Evolutionary conservation across 208 protist species (phyloP), one percentile per base, ranked within the genome.

Genomic region (Acanthamoeba divionensis): DNA sequence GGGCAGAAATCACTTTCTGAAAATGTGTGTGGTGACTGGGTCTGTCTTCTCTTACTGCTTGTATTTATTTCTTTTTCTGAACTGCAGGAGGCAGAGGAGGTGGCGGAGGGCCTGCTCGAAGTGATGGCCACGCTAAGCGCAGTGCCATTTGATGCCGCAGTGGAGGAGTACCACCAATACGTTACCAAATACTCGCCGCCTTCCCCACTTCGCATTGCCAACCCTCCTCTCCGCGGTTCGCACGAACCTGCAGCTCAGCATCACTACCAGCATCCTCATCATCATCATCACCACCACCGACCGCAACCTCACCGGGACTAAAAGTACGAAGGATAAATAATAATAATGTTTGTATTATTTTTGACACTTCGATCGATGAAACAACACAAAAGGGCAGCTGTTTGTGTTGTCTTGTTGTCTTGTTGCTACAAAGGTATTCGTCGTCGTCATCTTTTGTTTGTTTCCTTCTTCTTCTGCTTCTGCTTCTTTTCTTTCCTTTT

Each of bases 181-280:
- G 73, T 54, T n/a, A 47, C 57, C 52, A 62, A 83, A 38, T 83
- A 83, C 29, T 83, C 73, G 2, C 73, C 73, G 8, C 73, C 73
- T 29, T 33, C 48, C 8, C 73, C 73, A 36, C 48, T 83, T 47
- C n/a, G 10, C 31, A 3, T 83, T 36, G 73, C 73, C 26, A 83
- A 83, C n/a, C n/a, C n/a, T n/a, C n/a, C n/a, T n/a, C n/a, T n/a
- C n/a, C n/a, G n/a, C n/a, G n/a, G n/a, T n/a, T n/a, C n/a, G n/a
- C n/a, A n/a, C n/a, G n/a, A n/a, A n/a, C n/a, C n/a, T n/a, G n/a
- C n/a, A n/a, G n/a, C n/a, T n/a, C n/a, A n/a, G n/a, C n/a, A n/a
- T n/a, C n/a, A n/a, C n/a, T n/a, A n/a, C n/a, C n/a, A n/a, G n/a
- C n/a, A n/a, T n/a, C n/a, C n/a, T n/a, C n/a, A n/a, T n/a, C n/a